Evolutionary conservation across 495 filamentous ascomycete species (phyloP), one percentile per base, ranked within the genome.

Genomic region (Geopyxis carbonaria): DNA sequence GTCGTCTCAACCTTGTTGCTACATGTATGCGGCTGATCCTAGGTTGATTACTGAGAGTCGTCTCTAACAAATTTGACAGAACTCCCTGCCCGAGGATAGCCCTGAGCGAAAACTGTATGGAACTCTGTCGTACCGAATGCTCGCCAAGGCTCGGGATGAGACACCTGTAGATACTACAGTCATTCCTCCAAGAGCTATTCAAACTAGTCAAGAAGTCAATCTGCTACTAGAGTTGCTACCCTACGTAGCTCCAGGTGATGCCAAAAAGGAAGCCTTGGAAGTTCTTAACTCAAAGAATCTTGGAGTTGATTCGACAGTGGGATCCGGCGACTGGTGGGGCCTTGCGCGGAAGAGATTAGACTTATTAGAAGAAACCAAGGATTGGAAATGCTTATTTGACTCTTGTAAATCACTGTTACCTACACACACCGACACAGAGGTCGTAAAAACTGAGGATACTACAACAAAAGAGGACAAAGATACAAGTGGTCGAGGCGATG

Each of bases 81-180:
- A 53, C 24, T 53, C 50, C 21, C 45, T 53, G 20, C 28, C 56
- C 10, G 61, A 59, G 38, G 63, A 60, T 13, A 64, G 67, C 3
- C 43, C 50, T n/a, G 68, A 74, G 11, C 58, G 61, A 23, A 68
- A 68, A 45, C 47, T 76, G 1, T 73, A 69, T 48, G 68, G 66
- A 16, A 68, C 62, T 8, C 50, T 76, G 39, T 71, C 70, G 10
- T 75, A 70, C 48, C 65, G 68, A 31, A 69, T 72, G 62, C 57
- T 68, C n/a, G 64, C 64, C 1, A 73, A 73, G 44, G 66, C 71
- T 18, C 67, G 61, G 4, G 59, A 57, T 4, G 69, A 68, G 33
- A 65, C 68, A 27, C 64, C 69, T 10, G 42, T 57, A 30, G 59
- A 66, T 44, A 53, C 48, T 4, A 41, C 55, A 2, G 34, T 48